Base-by-base conservation (phyloP, 108 stramenopile genomes). In the Halocafeteria seosinensis region DNA sequence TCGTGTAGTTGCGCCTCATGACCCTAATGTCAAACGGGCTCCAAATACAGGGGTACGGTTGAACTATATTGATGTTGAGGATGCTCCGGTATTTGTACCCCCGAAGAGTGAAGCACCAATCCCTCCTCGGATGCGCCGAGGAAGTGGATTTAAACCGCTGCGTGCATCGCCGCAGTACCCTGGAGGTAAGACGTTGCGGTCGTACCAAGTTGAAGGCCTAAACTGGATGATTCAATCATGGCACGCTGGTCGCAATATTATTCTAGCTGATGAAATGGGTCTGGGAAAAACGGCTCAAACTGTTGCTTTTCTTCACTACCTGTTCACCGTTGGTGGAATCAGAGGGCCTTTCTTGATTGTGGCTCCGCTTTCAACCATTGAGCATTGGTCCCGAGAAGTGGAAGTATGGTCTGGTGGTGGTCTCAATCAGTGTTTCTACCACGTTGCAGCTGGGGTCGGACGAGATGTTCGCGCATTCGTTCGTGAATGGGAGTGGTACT, bases 241-340 rank as follows among this genome's bases (percentile, higher is more conserved):
- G 85, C 38, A 87, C 88, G 62, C 58, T 65, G 23, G 80, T 88
- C 12, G 75, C 73, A 25, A 86, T 81, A 34, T 65, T 28, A 88
- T 96, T 62, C 64, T 96, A 32, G 94, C 94, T 0, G 94, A 92
- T 71, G 94, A 95, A 68, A 91, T 95, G 90, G 94, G 90, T 33
- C 71, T 87, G 33, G 88, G 91, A 58, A 86, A 73, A 34, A 71
- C 69, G 13, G 64, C 66, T 5, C 72, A 73, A 47, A 53, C 67
- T 1, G 50, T 63, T 11, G 38, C 66, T 13, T 63, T 63, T 13
- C 5, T 68, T 1, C 29, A 62, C 37, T 74, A 89, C 62, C 65
- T 82, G 27, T 50, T 89, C 30, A 72, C 74, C 23, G 67, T 64
- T 25, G 66, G 74, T 37, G 71, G 85, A 34, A 59, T 72, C 34